These are phyloP conservation scores for Fagus crenata DNA, from an alignment of 306 rosid genomes.

Conservation along the genomic window DNA sequence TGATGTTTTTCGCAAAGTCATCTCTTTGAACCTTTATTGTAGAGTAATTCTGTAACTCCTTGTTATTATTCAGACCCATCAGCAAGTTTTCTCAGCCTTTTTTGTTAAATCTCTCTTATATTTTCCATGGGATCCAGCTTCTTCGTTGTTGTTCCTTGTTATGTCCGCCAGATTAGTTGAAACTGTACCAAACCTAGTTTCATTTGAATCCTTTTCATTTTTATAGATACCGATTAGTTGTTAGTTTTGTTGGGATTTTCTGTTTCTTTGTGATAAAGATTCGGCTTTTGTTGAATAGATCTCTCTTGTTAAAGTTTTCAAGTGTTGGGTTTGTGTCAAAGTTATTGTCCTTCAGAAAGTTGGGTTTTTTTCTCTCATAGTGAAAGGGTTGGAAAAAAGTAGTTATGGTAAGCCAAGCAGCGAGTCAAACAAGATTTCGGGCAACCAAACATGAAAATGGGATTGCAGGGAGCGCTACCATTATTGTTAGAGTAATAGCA, in stretches of 20 bases:
- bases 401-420: constrained; percentile 99
- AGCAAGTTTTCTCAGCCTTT: background rate
- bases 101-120: background rate
- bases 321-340: constrained; percentile 17
- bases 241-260: background rate
- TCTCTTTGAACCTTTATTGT: constrained; percentile 85
- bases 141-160: constrained; percentile 86
- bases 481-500: constrained; percentile 90
- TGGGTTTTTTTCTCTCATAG: constrained; percentile 30
- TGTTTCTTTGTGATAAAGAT: constrained; percentile 10
- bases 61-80: background rate
- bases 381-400: constrained; percentile 64
- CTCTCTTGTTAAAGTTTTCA: constrained; percentile 4
- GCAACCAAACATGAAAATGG: constrained; percentile 97
- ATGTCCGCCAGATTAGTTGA: constrained; percentile 96
- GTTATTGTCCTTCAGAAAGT: constrained; percentile 39
- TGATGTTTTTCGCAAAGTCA: constrained; percentile 74
- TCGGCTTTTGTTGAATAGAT: constrained; percentile 21
- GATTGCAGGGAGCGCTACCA: constrained; percentile 80
- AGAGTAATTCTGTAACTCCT: constrained; percentile 82
- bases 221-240: background rate
- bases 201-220: background rate
- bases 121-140: constrained; percentile 86
- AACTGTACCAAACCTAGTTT: constrained; percentile 5
- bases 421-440: constrained; percentile 97